A percentile compares a stretch with the other conserved stretches of the same genome.
Evolutionary conservation across 2,329 filamentous ascomycete species (phyloP).

Genomic region (Fusarium armeniacum): DNA sequence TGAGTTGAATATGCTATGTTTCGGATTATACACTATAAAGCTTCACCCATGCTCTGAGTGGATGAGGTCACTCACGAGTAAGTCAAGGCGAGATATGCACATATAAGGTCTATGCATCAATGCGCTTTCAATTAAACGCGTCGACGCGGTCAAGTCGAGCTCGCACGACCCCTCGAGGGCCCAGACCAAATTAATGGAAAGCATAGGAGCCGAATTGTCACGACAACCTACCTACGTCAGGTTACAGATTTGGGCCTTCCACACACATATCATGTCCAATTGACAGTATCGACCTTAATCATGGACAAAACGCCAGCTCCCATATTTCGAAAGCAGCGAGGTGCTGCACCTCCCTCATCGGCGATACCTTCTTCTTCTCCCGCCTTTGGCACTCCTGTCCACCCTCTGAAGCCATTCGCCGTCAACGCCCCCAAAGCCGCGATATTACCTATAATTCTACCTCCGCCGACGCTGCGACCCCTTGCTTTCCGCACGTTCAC

Average conservation of each 20-base stretch:
- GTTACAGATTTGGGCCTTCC: background rate
- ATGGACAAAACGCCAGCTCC: conserved; percentile 59
- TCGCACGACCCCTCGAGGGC: conserved; percentile 19
- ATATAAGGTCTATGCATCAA: conserved; percentile 49
- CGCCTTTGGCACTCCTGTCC: conserved; percentile 87
- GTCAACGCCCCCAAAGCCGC: conserved; percentile 68
- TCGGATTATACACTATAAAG: conserved; percentile 6
- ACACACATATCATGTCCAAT: conserved; percentile 37
- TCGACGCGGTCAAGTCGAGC: conserved; percentile 54
- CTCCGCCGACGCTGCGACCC: conserved; percentile 86
- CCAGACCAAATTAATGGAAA: conserved; percentile 22
- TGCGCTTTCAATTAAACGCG: conserved; percentile 57
- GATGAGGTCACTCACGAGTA: conserved; percentile 55
- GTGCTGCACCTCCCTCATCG: conserved; percentile 61
- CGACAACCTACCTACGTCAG: conserved; percentile 14
- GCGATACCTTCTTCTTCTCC: conserved; percentile 89
- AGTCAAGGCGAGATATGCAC: conserved; percentile 38
- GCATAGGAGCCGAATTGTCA: conserved; percentile 19
- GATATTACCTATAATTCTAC: conserved; percentile 90
- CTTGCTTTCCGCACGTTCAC: conserved; percentile 96
- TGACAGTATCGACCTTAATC: conserved; percentile 18
- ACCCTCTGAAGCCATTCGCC: conserved; percentile 78
- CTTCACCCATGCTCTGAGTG: conserved; percentile 20
- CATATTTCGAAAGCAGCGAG: conserved; percentile 56
- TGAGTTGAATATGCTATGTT: conserved; percentile 7